These are phyloP conservation scores for Acacia confusa DNA, from an alignment of 306 rosid species.

Conservation along the genomic window DNA sequence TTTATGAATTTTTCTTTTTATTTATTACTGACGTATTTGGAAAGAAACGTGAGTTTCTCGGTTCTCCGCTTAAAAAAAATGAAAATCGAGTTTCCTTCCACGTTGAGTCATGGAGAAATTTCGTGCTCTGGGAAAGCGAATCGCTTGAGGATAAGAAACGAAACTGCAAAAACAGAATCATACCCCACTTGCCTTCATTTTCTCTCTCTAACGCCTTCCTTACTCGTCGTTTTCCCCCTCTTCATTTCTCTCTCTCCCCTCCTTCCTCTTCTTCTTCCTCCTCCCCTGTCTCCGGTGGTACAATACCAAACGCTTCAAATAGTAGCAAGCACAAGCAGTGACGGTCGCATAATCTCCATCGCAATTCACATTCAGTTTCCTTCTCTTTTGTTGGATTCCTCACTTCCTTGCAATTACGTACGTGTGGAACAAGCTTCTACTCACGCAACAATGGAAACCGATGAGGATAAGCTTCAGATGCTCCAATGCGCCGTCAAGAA, in stretches of 20 bases:
- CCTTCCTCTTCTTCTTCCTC: conserved; percentile 21
- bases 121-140: background rate
- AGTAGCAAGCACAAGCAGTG: conserved; percentile 27
- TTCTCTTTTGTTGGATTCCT: background rate
- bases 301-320: conserved; percentile 42
- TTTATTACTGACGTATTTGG: background rate
- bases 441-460: conserved; percentile 13
- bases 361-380: background rate
- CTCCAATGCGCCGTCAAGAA: conserved; percentile 60
- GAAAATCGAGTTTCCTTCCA: background rate
- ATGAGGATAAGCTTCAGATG: conserved; percentile 32
- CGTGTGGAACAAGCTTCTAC: background rate
- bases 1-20: background rate
- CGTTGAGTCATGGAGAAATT: background rate
- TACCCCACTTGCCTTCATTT: background rate
- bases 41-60: background rate
- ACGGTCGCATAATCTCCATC: background rate
- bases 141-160: background rate
- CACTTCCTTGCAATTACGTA: background rate
- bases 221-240: background rate
- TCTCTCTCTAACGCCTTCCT: background rate
- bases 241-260: background rate
- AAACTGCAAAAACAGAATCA: background rate
- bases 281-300: conserved; percentile 10
- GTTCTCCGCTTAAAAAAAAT: background rate